Base-by-base conservation (phyloP, 2,329 filamentous ascomycete species). In the Exserohilum turcica region DNA sequence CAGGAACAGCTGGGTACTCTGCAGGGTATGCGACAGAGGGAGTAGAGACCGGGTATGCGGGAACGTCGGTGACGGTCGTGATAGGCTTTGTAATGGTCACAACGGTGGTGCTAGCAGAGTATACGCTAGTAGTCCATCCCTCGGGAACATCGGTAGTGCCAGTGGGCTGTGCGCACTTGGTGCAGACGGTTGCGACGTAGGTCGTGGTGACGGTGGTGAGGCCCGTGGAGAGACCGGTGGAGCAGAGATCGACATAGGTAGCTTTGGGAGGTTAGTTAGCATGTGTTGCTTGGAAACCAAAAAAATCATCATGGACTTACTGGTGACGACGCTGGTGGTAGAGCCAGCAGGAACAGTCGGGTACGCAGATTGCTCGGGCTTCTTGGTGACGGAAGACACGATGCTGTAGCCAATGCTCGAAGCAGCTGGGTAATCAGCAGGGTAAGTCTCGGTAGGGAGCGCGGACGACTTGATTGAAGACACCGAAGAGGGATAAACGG, bases 211-310 rank as follows among this genome's bases (percentile, higher is more conserved):
- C 58, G 19, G 71, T 73, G 13, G 68, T 73, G 21, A 72, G 57
- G 19, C 72, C 71, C 10, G 71, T 73, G 3, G 69, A 57, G 68
- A 71, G 56, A 24, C 72, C 71, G 12, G 71, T 73, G 3, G 69
- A 57, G 68, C 71, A 74, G 21, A 72, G 58, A 37, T 74, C 71
- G n/a, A 73, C 61, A 47, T 74, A 74, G 18, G 68, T 67, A 32
- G 65, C 59, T 48, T 21, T 5, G 13, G 37, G 5, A 36, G 5
- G 8, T 54, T 21, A 7, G 8, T 54, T 21, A 54, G 42, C n/a
- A 44, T n/a, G 43, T 18, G 13, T 7, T 7, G 4, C 0, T 13
- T 10, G 5, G 6, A 2, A 1, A 19, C 21, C 1, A 5, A 2
- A 21, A n/a, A n/a, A n/a, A n/a, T n/a, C 35, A 27, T 13, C 4